A percentile compares a stretch with the other conserved stretches of the same genome.
These are phyloP conservation scores for Nicotiana undulata DNA, from an alignment of 257 asterid genomes.

Conservation along the genomic window DNA sequence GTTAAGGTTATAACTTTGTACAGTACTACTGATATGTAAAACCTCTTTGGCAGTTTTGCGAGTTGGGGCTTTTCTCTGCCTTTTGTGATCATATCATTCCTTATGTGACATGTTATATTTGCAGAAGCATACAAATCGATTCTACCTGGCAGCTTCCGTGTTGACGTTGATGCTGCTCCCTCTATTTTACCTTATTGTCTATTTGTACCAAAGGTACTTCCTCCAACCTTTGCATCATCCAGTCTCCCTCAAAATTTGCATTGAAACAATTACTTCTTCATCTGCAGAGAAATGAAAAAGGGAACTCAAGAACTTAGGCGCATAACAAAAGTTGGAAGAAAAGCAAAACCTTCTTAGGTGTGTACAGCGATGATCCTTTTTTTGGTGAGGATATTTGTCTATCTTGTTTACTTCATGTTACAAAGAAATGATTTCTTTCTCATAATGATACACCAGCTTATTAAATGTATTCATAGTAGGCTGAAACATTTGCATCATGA, in stretches of 20 bases:
- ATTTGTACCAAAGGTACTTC: conserved; percentile 62
- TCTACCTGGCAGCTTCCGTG: conserved; percentile 62
- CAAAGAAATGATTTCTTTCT: background rate
- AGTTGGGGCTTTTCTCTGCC: background rate
- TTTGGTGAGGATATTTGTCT: background rate
- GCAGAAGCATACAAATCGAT: conserved; percentile 70
- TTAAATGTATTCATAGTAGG: background rate
- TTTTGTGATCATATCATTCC: background rate
- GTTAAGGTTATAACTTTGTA: background rate
- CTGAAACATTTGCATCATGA: background rate
- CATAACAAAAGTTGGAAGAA: conserved; percentile 45
- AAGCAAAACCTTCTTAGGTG: conserved; percentile 63
- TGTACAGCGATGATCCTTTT: background rate
- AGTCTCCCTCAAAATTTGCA: background rate
- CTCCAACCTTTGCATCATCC: conserved; percentile 11
- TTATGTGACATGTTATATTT: conserved; percentile 10
- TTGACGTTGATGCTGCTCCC: conserved; percentile 82
- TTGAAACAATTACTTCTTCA: conserved; percentile 3
- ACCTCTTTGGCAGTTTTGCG: background rate
- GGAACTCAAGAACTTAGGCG: conserved; percentile 73
- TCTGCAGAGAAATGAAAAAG: conserved; percentile 48
- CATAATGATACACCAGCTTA: background rate
- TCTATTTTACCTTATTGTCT: conserved; percentile 58
- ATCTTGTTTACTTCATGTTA: background rate
- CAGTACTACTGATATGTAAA: background rate